Evolutionary conservation across 2,329 filamentous ascomycete genomes (phyloP), one percentile per base, ranked within the genome.

Genomic region (Alternaria arborescens): DNA sequence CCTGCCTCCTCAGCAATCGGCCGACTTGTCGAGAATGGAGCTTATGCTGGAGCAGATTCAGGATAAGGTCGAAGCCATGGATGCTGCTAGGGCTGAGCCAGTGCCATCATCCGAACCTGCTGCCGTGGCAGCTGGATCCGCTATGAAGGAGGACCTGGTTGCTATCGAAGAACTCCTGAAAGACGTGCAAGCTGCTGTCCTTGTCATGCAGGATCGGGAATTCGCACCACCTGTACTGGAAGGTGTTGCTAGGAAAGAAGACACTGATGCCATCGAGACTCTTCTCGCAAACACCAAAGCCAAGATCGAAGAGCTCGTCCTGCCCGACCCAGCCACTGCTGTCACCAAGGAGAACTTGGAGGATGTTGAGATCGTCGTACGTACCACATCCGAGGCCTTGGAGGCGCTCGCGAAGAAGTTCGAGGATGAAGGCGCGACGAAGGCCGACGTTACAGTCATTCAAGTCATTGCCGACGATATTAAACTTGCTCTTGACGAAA

Each of bases 241-340:
- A 48, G 87, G 88, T 38, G 77, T 84, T 3, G 89, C 90, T 6
- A 88, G 85, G 32, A 92, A 92, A 74, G 93, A 97, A 67, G 94
- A 98, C 69, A 92, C 94, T 0, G 88, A 94, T 62, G 93, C 93
- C 11, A 94, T 98, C 60, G 94, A 97, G 78, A 96, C 91, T 0
- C 88, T 98, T 50, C 84, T 98, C 12, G 88, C 91, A 42, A 97
- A 97, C 75, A 94, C 93, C 32, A 97, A 97, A 76, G 88, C 90
- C 5, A 91, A 91, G 47, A 82, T 98, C 10, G 94, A 97, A 60
- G 93, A 97, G 60, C 86, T 97, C 51, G 87, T 78, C 5, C 76
- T 87, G 26, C 83, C 86, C 1, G 83, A 94, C 52, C 86, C 88
- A 4, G 90, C 93, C 34, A 88, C 91, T 58, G 82, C 88, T 2